Conservation (phyloP, 1,139 yeast species). For the Blastobotrys ciferrii region DNA sequence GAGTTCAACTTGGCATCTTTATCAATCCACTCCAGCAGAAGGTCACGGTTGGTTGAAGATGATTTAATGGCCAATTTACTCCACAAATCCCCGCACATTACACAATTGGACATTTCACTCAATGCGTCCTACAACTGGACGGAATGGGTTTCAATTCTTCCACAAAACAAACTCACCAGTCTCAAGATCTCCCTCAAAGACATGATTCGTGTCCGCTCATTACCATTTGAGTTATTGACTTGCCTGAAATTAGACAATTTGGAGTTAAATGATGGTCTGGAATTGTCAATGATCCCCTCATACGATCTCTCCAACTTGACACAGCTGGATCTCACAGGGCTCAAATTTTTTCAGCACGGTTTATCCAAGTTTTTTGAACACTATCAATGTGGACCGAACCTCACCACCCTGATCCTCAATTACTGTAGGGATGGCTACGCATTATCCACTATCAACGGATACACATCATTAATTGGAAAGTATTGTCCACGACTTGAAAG, state of each 20-base stretch:
- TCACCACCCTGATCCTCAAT: background rate
- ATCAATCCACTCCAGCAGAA: background rate
- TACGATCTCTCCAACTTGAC: background rate
- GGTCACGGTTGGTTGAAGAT: background rate
- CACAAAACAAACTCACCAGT: background rate
- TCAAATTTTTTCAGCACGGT: too few species aligned
- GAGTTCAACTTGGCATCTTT: background rate
- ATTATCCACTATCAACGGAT: background rate
- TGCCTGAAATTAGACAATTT: background rate
- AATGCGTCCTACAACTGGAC: background rate
- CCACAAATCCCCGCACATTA: background rate
- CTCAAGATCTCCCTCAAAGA: background rate
- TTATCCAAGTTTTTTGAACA: background rate
- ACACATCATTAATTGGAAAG: constrained; percentile 2
- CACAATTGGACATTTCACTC: background rate
- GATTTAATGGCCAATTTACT: background rate
- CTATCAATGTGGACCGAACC: background rate
- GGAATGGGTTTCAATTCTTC: background rate
- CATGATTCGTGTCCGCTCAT: background rate
- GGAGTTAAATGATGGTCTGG: background rate
- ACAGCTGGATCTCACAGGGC: background rate
- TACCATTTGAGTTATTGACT: background rate
- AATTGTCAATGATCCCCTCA: background rate
- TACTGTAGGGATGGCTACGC: background rate
- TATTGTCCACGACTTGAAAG: constrained; percentile 1